Evolutionary conservation across 345 rosid species (phyloP).

Genomic region (Rhizophora apiculata): DNA sequence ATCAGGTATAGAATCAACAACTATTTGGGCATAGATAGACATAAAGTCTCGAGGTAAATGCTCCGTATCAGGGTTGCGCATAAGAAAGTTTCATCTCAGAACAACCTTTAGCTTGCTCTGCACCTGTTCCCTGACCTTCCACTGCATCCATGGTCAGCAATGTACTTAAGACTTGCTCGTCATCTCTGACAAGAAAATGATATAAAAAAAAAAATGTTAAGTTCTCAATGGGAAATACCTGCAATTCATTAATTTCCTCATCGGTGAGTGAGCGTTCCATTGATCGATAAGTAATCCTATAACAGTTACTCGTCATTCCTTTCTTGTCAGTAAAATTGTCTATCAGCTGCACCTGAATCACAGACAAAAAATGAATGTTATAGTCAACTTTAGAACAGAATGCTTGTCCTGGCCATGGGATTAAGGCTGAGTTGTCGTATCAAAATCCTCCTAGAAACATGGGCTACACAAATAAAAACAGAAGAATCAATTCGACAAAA

Average conservation of each 20-base stretch:
- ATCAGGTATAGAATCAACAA: no score
- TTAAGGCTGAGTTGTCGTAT: background rate
- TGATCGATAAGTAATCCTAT: conserved; percentile 84
- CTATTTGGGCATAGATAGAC: no score
- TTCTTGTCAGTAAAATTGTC: conserved; percentile 86
- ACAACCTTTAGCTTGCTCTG: conserved; percentile 75
- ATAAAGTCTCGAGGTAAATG: background rate
- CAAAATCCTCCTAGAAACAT: no score
- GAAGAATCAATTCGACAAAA: no score
- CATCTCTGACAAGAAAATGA: background rate
- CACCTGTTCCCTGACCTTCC: conserved; percentile 77
- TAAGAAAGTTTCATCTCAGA: conserved; percentile 47
- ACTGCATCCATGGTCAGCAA: conserved; percentile 40
- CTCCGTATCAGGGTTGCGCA: background rate
- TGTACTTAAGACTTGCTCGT: background rate
- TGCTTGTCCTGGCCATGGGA: background rate
- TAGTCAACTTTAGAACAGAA: background rate
- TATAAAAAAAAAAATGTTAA: background rate
- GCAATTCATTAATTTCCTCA: conserved; percentile 80
- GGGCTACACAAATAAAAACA: no score
- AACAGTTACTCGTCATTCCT: conserved; percentile 92
- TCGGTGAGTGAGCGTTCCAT: conserved; percentile 92
- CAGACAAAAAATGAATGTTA: background rate
- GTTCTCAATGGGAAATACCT: conserved; percentile 39
- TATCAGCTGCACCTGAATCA: conserved; percentile 62